These are phyloP conservation scores for Saccharomycopsis oosterbeekiorum DNA, from an alignment of 805 yeast species.

Conservation along the genomic window DNA sequence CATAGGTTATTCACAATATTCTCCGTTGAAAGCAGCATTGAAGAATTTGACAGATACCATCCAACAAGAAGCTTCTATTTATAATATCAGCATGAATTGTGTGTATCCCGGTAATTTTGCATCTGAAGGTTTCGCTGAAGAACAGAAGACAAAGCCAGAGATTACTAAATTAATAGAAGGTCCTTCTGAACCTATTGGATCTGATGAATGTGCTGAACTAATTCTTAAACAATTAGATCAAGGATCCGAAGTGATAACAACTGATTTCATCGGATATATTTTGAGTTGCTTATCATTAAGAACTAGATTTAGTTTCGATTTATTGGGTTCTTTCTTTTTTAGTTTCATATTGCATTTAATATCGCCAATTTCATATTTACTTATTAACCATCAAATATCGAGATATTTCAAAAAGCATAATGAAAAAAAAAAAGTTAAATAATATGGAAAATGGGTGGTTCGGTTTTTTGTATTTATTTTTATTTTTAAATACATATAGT, in stretches of 20 bases:
- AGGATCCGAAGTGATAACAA: conserved; percentile 67
- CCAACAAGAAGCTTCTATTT: conserved; percentile 71
- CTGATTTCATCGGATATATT: conserved; percentile 82
- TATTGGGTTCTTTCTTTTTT: conserved; percentile 39
- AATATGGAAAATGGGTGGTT: neutral
- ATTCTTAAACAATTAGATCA: conserved; percentile 44
- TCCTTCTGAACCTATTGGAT: conserved; percentile 58
- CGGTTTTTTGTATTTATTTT: neutral
- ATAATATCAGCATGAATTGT: conserved; percentile 59
- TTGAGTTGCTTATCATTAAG: conserved; percentile 61
- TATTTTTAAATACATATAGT: neutral
- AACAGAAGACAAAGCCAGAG: conserved; percentile 74
- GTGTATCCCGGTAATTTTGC: conserved; percentile 84
- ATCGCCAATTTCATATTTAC: conserved; percentile 49
- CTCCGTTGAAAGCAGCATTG: conserved; percentile 80
- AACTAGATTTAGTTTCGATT: conserved; percentile 53
- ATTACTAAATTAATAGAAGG: conserved; percentile 84
- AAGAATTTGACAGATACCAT: conserved; percentile 64
- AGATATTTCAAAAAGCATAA: conserved; percentile 34
- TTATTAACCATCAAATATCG: conserved; percentile 41
- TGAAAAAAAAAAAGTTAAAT: neutral
- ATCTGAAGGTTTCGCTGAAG: conserved; percentile 79
- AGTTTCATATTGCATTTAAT: conserved; percentile 41
- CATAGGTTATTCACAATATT: conserved; percentile 85
- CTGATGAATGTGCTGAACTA: conserved; percentile 53